A percentile compares a stretch with the other conserved stretches of the same genome.
Evolutionary conservation across 192 early-diverging fungal genomes (phyloP).

Genomic region (Mycoemilia scoparia): DNA sequence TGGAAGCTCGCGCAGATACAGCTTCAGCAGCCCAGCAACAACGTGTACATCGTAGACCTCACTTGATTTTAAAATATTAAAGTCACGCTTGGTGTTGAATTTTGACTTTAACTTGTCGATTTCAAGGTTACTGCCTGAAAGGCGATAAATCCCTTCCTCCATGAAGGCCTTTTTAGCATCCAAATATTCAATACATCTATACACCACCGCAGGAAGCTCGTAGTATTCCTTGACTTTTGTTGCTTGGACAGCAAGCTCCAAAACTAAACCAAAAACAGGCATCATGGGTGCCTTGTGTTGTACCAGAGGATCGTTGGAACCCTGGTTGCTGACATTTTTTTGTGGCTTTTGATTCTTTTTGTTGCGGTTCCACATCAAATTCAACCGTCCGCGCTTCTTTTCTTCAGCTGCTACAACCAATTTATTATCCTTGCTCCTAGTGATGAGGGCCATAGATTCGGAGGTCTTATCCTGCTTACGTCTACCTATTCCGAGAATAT

Average conservation of each 20-base stretch:
- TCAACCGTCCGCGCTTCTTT: conserved; percentile 32
- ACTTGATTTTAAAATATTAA: conserved; percentile 23
- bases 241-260: conserved; percentile 58
- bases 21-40: conserved; percentile 78
- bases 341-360: too few relatives aligned
- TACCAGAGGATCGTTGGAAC: conserved; percentile 1
- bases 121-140: conserved; percentile 56
- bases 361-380: conserved; percentile 26
- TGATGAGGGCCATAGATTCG: conserved; percentile 1
- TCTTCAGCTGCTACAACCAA: too few relatives aligned
- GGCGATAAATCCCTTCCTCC: conserved; percentile 91
- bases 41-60: conserved; percentile 83
- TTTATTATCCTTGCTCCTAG: too few relatives aligned
- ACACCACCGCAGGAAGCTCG: conserved; percentile 78
- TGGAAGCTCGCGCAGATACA: conserved; percentile 78
- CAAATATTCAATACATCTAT: conserved; percentile 88
- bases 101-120: conserved; percentile 59
- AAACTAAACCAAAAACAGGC: conserved; percentile 68
- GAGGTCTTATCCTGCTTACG: conserved; percentile 2
- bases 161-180: conserved; percentile 72
- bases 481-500: conserved; percentile 26
- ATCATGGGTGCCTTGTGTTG: conserved; percentile 6
- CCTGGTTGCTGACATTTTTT: conserved; percentile 13
- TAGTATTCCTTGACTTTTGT: conserved; percentile 56
- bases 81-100: conserved; percentile 48